A percentile compares a stretch with the other conserved stretches of the same genome.
Evolutionary conservation across 371 early-diverging fungal species (phyloP).

Genomic region (Apophysomyces trapeziformis): DNA sequence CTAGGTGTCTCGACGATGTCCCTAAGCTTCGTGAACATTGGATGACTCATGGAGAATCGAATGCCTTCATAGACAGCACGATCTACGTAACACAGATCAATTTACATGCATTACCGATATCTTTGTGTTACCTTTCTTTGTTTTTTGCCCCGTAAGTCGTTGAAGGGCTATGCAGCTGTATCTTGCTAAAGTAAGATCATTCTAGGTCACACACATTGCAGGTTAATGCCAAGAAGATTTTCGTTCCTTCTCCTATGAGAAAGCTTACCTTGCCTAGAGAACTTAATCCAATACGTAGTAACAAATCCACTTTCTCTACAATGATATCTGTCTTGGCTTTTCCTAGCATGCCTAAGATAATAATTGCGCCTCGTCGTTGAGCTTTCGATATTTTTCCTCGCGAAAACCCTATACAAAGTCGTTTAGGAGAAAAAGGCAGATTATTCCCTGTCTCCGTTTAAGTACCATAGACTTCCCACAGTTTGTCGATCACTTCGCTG

Average conservation of each 20-base stretch:
- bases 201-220: slow-evolving; percentile 30
- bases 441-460: neutral
- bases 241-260: neutral
- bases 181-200: slow-evolving; percentile 79
- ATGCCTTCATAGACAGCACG: slow-evolving; percentile 61
- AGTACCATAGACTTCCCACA: slow-evolving; percentile 85
- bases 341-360: slow-evolving; percentile 91
- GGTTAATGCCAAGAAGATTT: slow-evolving; percentile 9
- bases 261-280: slow-evolving; percentile 66
- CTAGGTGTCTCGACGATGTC: slow-evolving; percentile 67
- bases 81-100: slow-evolving; percentile 13
- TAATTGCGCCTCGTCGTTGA: slow-evolving; percentile 89
- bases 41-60: slow-evolving; percentile 75
- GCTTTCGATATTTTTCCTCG: slow-evolving; percentile 66
- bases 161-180: slow-evolving; percentile 93
- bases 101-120: slow-evolving; percentile 16
- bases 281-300: slow-evolving; percentile 89
- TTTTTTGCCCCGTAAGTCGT: slow-evolving; percentile 60
- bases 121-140: slow-evolving; percentile 49
- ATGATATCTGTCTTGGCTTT: slow-evolving; percentile 81
- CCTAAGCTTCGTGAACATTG: slow-evolving; percentile 69
- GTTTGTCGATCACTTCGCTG: slow-evolving; percentile 71
- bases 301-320: slow-evolving; percentile 78
- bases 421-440: neutral
- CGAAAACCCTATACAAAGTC: slow-evolving; percentile 55